Evolutionary conservation across 345 rosid species (phyloP), one percentile per base, ranked within the genome.

Genomic region (Heritiera littoralis): DNA sequence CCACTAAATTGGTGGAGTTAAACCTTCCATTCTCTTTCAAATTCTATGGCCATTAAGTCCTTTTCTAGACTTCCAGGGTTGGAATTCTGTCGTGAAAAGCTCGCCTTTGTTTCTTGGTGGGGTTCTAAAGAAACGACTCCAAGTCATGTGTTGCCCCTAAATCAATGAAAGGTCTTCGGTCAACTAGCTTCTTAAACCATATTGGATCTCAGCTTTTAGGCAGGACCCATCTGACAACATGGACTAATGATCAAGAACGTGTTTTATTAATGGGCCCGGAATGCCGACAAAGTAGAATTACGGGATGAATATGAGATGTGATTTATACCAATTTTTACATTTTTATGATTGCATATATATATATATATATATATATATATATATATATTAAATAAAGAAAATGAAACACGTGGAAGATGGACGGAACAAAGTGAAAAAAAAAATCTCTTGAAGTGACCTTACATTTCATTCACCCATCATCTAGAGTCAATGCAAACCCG

Each of bases 401-500:
- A 75, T 11, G 49, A 59, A 49, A 17, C 73, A 59, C 59, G 79
- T 72, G 64, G 49, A 38, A 66, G 67, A 14, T 66, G 1, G 67
- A 14, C 58, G 0, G n/a, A 18, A 10, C 40, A 71, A 14, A 14
- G 51, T 67, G 23, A 5, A 23, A 70, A 63, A 55, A 58, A n/a
- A 18, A 46, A 7, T 59, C 51, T 32, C 66, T 11, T 64, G 84
- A 78, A 76, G 68, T 84, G 87, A 79, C 83, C 20, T 71, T 56
- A 18, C 82, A 72, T 80, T 70, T 61, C 81, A 60, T 78, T 70
- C 66, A 66, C 45, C 68, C 51, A 72, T 3, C 56, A 78, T 86
- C 86, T 82, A 78, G 87, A 84, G 86, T 82, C 86, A 84, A 84
- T 84, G 87, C 87, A 86, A 18, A 75, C 79, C 15, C 32, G 28